Evolutionary conservation across 441 rosid genomes (phyloP), one percentile per base, ranked within the genome.

Genomic region (Populus hybrid): DNA sequence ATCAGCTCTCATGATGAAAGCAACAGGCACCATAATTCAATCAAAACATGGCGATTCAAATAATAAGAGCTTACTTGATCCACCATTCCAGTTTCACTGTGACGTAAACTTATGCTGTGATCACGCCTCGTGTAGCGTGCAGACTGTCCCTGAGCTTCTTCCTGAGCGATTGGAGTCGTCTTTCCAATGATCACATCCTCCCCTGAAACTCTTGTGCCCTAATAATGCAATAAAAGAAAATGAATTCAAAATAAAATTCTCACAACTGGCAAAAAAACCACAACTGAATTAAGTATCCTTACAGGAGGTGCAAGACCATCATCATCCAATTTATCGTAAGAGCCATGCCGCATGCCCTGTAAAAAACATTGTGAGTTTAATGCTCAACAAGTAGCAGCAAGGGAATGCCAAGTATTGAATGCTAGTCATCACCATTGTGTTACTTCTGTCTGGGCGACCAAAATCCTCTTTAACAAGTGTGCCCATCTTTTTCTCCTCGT

Each of bases 281-380:
- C n/a, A 42, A 34, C 14, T 21, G 11, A 54, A 24, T 28, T 46
- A 78, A 24, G 11, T 57, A 57, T 42, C 81, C 97, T 88, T 85
- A 94, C 97, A 66, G 99, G 99, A 86, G 98, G 99, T 34, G 95
- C 98, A 79, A 96, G 98, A 84, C 99, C 99, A 88, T 96, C 99
- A 79, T 96, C 98, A 68, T 96, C 99, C 88, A 96, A 83, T 83
- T 96, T 96, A 73, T 96, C 98, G 76, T 96, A 96, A 67, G 99
- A 96, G 73, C 99, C 98, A 91, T 96, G 99, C 59, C 97, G 92
- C 99, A 94, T 94, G 75, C 99, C 99, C 98, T 96, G 89, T 57
- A 80, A 81, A 79, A 81, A 57, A 72, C 83, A 72, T 61, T 73
- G 6, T 8, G 14, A 72, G 74, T 84, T 78, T 69, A 70, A 73